phyloP scores from a whole-genome alignment of 2,329 filamentous ascomycete genomes.

The Verticillium klebahnii region DNA sequence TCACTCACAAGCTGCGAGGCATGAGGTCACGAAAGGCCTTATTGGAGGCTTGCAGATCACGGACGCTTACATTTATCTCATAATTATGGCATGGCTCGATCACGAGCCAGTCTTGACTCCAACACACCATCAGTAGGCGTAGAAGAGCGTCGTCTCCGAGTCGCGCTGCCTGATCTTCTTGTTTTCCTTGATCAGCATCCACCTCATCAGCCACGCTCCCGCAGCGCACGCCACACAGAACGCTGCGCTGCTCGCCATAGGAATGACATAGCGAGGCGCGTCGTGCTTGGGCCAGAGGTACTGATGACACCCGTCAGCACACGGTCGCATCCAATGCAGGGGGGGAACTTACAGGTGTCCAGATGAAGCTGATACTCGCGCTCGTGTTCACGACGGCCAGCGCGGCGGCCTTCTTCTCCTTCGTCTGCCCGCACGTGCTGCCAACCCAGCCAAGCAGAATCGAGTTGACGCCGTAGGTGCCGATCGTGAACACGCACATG shows the following conservation, averaged over 20 bases:
- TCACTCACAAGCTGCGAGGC: too few species aligned
- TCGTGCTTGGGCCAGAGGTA: constrained; percentile 34
- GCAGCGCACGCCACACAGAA: constrained; percentile 16
- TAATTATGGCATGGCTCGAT: too few species aligned
- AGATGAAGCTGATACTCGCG: constrained; percentile 11
- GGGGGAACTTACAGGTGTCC: constrained; percentile 6
- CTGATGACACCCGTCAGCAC: background rate
- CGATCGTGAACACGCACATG: constrained; percentile 26
- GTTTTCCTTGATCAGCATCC: constrained; percentile 18
- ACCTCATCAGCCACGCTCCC: constrained; percentile 16
- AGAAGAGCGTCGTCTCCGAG: constrained; percentile 7
- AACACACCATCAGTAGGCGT: constrained; percentile 5
- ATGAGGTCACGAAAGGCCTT: too few species aligned
- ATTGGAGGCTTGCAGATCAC: too few species aligned
- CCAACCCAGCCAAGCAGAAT: background rate
- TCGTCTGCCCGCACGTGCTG: constrained; percentile 18
- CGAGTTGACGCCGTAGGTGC: constrained; percentile 28
- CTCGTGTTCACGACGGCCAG: constrained; percentile 22
- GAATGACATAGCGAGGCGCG: constrained; percentile 31
- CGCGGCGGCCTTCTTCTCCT: constrained; percentile 31
- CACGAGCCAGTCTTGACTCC: too few species aligned
- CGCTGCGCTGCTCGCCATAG: constrained; percentile 21
- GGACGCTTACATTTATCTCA: too few species aligned
- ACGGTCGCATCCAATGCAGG: background rate
- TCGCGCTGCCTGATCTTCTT: constrained; percentile 12